phyloP scores from a whole-genome alignment of 83 land plant species.

The Diphasiastrum complanatum region DNA sequence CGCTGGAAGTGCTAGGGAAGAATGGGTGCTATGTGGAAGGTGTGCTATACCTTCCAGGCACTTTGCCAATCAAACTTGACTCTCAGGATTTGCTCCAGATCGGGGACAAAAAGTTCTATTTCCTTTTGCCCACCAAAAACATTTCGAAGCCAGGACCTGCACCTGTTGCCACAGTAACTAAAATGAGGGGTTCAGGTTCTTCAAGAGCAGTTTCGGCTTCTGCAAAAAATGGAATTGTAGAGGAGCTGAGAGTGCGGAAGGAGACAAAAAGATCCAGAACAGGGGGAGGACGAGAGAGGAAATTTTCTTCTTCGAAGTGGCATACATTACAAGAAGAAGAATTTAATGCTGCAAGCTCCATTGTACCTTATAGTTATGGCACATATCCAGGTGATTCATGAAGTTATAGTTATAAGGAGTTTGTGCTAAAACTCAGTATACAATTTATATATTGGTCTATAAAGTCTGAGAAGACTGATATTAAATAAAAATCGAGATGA shows the following conservation, averaged over 20 bases:
- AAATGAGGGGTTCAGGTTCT: conserved; percentile 5
- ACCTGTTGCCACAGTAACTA: neutral
- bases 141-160: conserved; percentile 27
- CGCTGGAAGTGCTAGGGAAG: conserved; percentile 89
- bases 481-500: too few species aligned
- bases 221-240: neutral
- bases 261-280: too few species aligned
- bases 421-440: too few species aligned
- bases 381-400: neutral
- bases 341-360: neutral
- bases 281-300: neutral
- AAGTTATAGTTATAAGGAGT: neutral
- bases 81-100: conserved; percentile 94
- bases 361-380: neutral
- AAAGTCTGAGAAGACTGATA: too few species aligned
- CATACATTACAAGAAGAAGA: too few species aligned
- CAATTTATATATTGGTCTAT: too few species aligned
- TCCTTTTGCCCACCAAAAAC: conserved; percentile 65
- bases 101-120: conserved; percentile 94
- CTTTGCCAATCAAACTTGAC: conserved; percentile 77
- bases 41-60: conserved; percentile 68
- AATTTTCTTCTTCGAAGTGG: too few species aligned
- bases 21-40: conserved; percentile 92
- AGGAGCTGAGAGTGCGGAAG: neutral
- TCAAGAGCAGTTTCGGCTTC: conserved; percentile 7